These are phyloP conservation scores for Phycomyces nitens DNA, from an alignment of 192 early-diverging fungal species.

Conservation along the genomic window DNA sequence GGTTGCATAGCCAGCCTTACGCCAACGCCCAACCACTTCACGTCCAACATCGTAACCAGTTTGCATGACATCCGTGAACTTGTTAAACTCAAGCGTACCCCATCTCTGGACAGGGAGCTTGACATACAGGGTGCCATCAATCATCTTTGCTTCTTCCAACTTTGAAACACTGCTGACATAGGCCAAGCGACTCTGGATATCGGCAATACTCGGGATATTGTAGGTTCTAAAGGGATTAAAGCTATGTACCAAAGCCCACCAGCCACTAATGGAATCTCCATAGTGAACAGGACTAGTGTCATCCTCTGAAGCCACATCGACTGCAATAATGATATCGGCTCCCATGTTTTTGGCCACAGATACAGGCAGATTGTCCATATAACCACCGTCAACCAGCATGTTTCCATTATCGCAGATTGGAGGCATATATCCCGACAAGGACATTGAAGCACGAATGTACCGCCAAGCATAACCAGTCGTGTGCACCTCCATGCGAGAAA, in stretches of 20 bases:
- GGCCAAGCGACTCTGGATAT: conserved; percentile 91
- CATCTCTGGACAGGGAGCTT: conserved; percentile 84
- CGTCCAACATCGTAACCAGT: conserved; percentile 84
- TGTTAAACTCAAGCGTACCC: conserved; percentile 89
- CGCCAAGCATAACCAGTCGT: conserved; percentile 94
- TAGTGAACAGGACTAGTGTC: conserved; percentile 90
- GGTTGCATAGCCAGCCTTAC: conserved; percentile 57
- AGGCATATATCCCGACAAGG: conserved; percentile 90
- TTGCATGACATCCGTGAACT: conserved; percentile 82
- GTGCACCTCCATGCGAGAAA: conserved; percentile 91
- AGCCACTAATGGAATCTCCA: conserved; percentile 91
- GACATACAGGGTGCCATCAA: conserved; percentile 79
- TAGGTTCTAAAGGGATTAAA: conserved; percentile 75
- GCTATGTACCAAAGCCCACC: conserved; percentile 80
- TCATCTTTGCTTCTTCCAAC: conserved; percentile 85
- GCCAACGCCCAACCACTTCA: conserved; percentile 78
- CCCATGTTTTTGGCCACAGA: conserved; percentile 68
- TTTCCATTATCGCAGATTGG: conserved; percentile 95
- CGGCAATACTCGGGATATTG: conserved; percentile 85
- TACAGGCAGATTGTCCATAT: conserved; percentile 96
- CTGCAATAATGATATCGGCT: conserved; percentile 87
- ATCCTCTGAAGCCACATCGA: conserved; percentile 90
- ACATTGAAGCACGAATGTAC: conserved; percentile 97
- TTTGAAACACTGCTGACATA: conserved; percentile 88
- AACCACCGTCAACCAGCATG: conserved; percentile 98